Evolutionary conservation across 768 basidiomycete genomes (phyloP), one percentile per base, ranked within the genome.

Genomic region (Cyclocybe cylindracea): DNA sequence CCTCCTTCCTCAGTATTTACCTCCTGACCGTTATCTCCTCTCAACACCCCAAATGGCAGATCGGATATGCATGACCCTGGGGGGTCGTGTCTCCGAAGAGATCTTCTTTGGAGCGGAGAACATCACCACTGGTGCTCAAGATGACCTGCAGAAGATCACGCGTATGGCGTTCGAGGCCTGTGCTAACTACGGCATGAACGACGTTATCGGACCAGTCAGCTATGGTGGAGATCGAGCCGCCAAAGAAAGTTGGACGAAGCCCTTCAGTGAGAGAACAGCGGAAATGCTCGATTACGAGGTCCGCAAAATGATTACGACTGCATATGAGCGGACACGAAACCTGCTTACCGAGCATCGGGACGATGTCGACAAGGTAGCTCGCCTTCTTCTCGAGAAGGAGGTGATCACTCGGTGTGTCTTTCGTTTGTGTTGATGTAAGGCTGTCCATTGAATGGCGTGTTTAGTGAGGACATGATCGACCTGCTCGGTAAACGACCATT

Each of bases 111-210:
- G 92, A 14, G 53, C 66, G 5, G 88, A 87, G 63, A 91, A 93
- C 60, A 95, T 99, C 68, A 99, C 97, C 2, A 95, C 96, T 3
- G 97, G 97, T 55, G 97, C 97, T 3, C 94, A 98, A 72, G 97
- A 99, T 62, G 97, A 99, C 66, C 76, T 99, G 39, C 93, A 95
- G 71, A 98, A 98, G 75, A 96, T 99, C 55, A 98, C 97, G 3
- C 84, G 88, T 53, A 95, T 98, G 89, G 97, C 97, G 11, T 97
- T 95, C 57, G 94, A 98, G 70, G 90, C 89, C 3, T 93, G 90
- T 56, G 91, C 91, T 7, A 94, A 94, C 69, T 97, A 97, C 71
- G 97, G 97, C 53, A 98, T 99, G 96, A 96, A 94, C 72, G 78
- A 84, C 44, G 82, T 85, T 47, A 92, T 99, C 56, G 97, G 97